A percentile compares a stretch with the other conserved stretches of the same genome.
phyloP scores from a whole-genome alignment of 495 filamentous ascomycete genomes.

The Acidomyces sp. region DNA sequence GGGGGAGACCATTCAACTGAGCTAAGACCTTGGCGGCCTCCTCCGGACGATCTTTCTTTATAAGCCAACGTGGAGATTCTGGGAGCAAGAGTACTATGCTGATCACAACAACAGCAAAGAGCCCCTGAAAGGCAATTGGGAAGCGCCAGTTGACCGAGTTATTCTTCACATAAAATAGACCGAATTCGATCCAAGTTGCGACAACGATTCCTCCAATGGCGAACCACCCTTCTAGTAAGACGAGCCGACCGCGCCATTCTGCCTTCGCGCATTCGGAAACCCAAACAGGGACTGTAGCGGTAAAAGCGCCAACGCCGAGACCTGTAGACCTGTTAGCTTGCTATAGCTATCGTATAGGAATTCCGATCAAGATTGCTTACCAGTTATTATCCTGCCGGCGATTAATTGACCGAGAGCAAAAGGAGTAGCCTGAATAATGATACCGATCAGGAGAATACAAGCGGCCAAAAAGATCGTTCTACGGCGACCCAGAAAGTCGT shows the following conservation, averaged over 20 bases:
- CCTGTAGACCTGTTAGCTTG: too few species aligned
- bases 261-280: slow-evolving; percentile 67
- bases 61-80: slow-evolving; percentile 64
- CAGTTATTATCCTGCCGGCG: slow-evolving; percentile 51
- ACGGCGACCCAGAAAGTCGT: slow-evolving; percentile 54
- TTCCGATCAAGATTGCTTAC: too few species aligned
- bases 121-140: slow-evolving; percentile 58
- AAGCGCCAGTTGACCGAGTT: slow-evolving; percentile 59
- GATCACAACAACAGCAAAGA: slow-evolving; percentile 51
- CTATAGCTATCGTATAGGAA: slow-evolving; percentile 49
- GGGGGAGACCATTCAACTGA: slow-evolving; percentile 42
- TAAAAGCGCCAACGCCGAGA: slow-evolving; percentile 45
- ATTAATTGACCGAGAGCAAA: slow-evolving; percentile 50
- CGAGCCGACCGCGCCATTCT: slow-evolving; percentile 56
- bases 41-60: slow-evolving; percentile 52
- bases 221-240: too few species aligned
- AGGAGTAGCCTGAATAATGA: slow-evolving; percentile 44
- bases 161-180: slow-evolving; percentile 49
- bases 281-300: slow-evolving; percentile 61
- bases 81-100: slow-evolving; percentile 50
- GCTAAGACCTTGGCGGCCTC: slow-evolving; percentile 52
- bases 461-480: slow-evolving; percentile 59
- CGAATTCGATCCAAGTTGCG: slow-evolving; percentile 69
- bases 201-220: too few species aligned
- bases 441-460: slow-evolving; percentile 57